These are phyloP conservation scores for Rhizopus microsporus DNA, from an alignment of 371 early-diverging fungal species.

Conservation along the genomic window DNA sequence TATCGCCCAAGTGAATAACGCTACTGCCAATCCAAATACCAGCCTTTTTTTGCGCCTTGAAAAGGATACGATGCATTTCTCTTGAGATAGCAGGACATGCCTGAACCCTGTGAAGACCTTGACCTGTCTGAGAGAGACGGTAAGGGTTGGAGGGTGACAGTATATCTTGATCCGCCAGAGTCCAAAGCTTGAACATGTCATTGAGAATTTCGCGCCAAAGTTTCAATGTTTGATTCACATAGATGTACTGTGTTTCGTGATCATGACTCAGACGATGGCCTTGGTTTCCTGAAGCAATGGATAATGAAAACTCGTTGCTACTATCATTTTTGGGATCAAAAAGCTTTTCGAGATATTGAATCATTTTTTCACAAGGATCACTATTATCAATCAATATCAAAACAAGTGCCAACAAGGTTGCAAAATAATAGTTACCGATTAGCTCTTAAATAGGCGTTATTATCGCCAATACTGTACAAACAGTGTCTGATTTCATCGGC, in stretches of 20 bases:
- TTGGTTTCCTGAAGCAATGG: constrained; percentile 78
- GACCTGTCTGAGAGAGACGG: constrained; percentile 92
- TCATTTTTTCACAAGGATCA: constrained; percentile 95
- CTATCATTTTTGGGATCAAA: constrained; percentile 63
- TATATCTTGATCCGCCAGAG: constrained; percentile 87
- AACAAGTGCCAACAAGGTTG: background rate
- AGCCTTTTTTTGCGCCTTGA: constrained; percentile 82
- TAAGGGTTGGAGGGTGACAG: constrained; percentile 71
- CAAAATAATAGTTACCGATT: constrained; percentile 58
- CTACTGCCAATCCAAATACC: constrained; percentile 94
- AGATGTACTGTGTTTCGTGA: constrained; percentile 91
- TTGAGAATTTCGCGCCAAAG: constrained; percentile 94
- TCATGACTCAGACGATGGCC: constrained; percentile 92
- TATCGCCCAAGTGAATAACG: constrained; percentile 95
- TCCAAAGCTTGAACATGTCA: constrained; percentile 97
- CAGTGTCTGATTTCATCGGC: constrained; percentile 84
- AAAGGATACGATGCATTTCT: constrained; percentile 88
- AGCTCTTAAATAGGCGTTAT: constrained; percentile 88
- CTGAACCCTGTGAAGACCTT: constrained; percentile 91
- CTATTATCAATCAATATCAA: constrained; percentile 30
- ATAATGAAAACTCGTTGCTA: constrained; percentile 68
- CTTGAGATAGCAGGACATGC: constrained; percentile 80
- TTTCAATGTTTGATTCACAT: constrained; percentile 91
- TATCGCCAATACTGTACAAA: constrained; percentile 94
- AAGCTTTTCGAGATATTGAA: constrained; percentile 67